phyloP scores from a whole-genome alignment of 1,284 basidiomycete species.

The Pseudozyma sp. region DNA sequence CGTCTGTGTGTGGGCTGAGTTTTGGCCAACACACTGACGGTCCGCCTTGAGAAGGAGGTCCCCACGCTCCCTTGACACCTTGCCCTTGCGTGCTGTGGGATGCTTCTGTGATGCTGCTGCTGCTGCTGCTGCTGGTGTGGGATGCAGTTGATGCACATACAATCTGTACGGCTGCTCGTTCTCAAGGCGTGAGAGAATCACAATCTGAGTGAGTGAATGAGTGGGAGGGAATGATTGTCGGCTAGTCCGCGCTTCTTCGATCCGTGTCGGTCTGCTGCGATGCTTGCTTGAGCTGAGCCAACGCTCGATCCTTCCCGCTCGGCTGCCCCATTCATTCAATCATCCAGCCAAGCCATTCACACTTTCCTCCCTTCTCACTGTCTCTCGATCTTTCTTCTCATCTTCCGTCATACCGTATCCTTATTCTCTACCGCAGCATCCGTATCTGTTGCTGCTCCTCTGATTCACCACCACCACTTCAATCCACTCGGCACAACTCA shows the following conservation, averaged over 20 bases:
- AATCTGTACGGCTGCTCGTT: neutral
- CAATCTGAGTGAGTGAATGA: neutral
- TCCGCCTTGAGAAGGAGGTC: too few species aligned
- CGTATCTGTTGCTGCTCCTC: too few species aligned
- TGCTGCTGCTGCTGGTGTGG: too few species aligned
- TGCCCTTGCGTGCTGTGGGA: too few species aligned
- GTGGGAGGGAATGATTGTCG: neutral
- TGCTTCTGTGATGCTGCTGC: too few species aligned
- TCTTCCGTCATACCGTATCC: too few species aligned
- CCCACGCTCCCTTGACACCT: too few species aligned
- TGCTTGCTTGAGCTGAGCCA: conserved; percentile 1
- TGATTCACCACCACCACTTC: too few species aligned
- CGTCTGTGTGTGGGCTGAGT: too few species aligned
- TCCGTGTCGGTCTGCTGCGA: neutral
- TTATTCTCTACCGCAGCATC: too few species aligned
- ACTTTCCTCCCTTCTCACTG: neutral
- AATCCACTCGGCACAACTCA: neutral
- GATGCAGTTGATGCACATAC: neutral
- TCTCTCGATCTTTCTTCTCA: neutral
- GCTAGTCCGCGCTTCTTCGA: neutral
- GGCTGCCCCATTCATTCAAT: neutral
- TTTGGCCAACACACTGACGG: too few species aligned
- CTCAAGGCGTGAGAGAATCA: neutral
- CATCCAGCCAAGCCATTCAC: neutral
- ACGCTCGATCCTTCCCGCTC: neutral